Evolutionary conservation across 2,329 filamentous ascomycete genomes (phyloP).

Genomic region (Juglanconis juglandina): DNA sequence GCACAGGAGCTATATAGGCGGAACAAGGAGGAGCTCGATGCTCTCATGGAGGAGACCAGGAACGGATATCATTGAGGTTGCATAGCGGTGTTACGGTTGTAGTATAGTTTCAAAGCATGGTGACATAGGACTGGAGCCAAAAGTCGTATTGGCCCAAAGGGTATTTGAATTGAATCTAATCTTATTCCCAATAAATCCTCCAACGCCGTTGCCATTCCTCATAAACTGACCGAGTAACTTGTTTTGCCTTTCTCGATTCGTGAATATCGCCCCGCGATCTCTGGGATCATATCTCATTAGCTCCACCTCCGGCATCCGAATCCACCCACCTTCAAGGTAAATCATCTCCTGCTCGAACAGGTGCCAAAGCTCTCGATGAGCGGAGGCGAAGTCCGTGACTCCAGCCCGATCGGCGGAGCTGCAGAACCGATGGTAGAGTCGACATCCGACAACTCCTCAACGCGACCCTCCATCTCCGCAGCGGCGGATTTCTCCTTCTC

Average conservation of each 20-base stretch:
- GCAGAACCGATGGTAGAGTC: conserved; percentile 7
- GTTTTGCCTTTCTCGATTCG: too few relatives aligned
- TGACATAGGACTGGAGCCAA: not conserved
- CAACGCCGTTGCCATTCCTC: not conserved
- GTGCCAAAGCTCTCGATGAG: conserved; percentile 6
- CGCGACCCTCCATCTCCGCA: conserved; percentile 26
- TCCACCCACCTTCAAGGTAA: not conserved
- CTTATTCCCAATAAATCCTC: not conserved
- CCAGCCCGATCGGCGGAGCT: not conserved
- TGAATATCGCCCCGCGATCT: too few relatives aligned
- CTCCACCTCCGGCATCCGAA: not conserved
- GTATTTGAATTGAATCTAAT: not conserved
- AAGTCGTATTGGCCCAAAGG: not conserved
- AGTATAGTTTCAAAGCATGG: not conserved
- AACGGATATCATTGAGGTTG: conserved; percentile 36
- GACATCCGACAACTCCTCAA: conserved; percentile 47
- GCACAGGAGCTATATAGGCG: conserved; percentile 81
- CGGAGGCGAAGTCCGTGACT: conserved; percentile 10
- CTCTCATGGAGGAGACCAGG: conserved; percentile 41
- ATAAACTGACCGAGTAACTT: not conserved
- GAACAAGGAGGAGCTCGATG: conserved; percentile 73
- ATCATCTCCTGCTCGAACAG: conserved; percentile 1
- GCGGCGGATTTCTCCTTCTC: conserved; percentile 47
- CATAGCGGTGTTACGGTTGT: not conserved
- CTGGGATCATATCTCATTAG: not conserved